These are phyloP conservation scores for Lactifluus echinatus DNA, from an alignment of 768 basidiomycete species.

Conservation along the genomic window DNA sequence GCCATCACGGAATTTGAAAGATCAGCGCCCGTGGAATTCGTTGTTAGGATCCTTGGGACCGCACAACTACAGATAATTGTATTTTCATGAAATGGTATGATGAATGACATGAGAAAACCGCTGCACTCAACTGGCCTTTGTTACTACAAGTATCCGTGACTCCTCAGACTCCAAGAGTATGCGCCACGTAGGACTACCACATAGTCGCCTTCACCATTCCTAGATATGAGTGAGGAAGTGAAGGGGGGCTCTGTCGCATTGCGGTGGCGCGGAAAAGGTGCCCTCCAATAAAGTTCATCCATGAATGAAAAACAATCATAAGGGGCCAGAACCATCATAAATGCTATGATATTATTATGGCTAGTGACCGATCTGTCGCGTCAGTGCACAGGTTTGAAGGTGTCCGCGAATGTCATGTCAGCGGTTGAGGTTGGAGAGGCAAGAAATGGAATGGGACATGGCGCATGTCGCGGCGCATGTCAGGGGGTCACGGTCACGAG, in stretches of 20 bases:
- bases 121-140: background rate
- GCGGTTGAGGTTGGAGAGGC: background rate
- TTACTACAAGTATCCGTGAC: background rate
- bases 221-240: background rate
- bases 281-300: background rate
- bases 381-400: conserved; percentile 3
- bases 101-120: background rate
- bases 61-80: background rate
- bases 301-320: too few species aligned
- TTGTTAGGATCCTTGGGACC: background rate
- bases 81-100: background rate
- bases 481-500: too few species aligned
- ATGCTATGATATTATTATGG: background rate
- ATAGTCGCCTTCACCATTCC: background rate
- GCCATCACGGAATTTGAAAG: background rate
- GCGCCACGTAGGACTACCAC: conserved; percentile 3
- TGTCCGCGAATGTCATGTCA: too few species aligned
- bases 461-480: background rate
- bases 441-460: background rate
- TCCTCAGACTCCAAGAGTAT: background rate
- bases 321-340: background rate
- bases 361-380: background rate
- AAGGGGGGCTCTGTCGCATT: background rate
- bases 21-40: conserved; percentile 1
- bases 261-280: background rate